phyloP scores from a whole-genome alignment of 2,329 filamentous ascomycete species.

The Neophaeococcomyces mojaviensis region DNA sequence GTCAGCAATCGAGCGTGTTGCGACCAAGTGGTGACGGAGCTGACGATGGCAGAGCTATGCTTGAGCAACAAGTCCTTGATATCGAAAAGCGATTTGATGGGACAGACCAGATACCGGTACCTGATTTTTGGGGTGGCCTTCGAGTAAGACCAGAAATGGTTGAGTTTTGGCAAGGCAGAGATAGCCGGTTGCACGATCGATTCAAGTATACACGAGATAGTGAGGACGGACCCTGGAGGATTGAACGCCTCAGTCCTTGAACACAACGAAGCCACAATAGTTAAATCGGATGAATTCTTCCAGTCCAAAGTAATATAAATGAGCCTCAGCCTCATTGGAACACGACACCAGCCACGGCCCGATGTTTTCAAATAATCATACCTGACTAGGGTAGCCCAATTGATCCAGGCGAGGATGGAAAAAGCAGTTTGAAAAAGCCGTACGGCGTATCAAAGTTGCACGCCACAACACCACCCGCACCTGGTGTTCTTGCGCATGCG shows the following conservation, averaged over 20 bases:
- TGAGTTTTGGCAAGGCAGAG: conserved; percentile 93
- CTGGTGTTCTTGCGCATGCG: no score
- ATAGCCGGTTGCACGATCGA: conserved; percentile 85
- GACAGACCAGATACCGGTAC: conserved; percentile 73
- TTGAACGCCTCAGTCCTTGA: conserved; percentile 23
- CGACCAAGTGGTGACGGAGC: conserved; percentile 31
- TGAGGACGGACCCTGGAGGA: conserved; percentile 18
- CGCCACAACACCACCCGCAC: no score
- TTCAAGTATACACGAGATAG: conserved; percentile 65
- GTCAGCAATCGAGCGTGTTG: conserved; percentile 74
- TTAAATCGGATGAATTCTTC: background rate
- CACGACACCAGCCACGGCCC: background rate
- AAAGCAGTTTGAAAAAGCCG: no score
- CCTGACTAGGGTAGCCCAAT: no score
- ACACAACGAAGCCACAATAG: background rate
- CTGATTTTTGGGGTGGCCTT: conserved; percentile 89
- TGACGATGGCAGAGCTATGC: conserved; percentile 59
- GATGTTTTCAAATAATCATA: no score
- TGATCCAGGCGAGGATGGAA: no score
- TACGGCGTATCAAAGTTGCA: no score
- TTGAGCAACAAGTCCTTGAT: conserved; percentile 72
- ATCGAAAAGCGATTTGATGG: conserved; percentile 68
- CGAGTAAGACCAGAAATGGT: conserved; percentile 76
- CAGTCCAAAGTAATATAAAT: background rate
- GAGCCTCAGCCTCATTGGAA: background rate